Conservation (phyloP, 768 basidiomycete genomes). For the Lactifluus echinatus region DNA sequence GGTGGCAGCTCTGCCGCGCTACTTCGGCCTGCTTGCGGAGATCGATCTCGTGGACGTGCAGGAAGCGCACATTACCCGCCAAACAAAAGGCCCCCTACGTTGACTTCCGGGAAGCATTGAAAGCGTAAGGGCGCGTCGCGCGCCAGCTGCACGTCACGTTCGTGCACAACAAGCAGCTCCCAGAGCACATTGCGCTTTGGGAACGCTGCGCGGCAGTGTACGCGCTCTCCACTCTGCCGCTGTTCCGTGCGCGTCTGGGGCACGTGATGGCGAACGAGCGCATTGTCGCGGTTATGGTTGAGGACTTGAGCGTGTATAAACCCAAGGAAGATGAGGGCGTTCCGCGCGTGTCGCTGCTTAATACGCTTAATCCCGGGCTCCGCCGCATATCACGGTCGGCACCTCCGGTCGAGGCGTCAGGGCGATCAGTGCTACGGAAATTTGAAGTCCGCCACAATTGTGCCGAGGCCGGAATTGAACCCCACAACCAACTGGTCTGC, state of each 20-base stretch:
- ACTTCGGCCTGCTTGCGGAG: too few species aligned
- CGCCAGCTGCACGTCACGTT: constrained; percentile 77
- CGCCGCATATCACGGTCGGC: constrained; percentile 79
- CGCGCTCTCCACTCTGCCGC: constrained; percentile 37
- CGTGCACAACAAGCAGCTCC: too few species aligned
- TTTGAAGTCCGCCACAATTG: too few species aligned
- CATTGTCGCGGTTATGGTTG: constrained; percentile 75
- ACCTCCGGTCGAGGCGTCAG: constrained; percentile 72
- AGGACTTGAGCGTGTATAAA: constrained; percentile 38
- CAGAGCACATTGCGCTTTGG: constrained; percentile 48
- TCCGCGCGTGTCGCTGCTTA: constrained; percentile 41
- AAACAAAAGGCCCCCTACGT: constrained; percentile 25
- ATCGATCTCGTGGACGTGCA: constrained; percentile 49
- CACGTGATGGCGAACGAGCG: constrained; percentile 66
- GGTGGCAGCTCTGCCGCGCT: constrained; percentile 39
- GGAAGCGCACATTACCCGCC: constrained; percentile 32
- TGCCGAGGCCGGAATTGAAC: too few species aligned
- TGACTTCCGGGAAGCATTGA: constrained; percentile 43
- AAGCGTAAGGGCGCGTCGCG: constrained; percentile 39
- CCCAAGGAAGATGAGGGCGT: constrained; percentile 28
- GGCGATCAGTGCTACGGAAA: too few species aligned
- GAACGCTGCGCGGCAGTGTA: constrained; percentile 43
- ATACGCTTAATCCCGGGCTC: constrained; percentile 39
- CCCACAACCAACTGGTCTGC: too few species aligned
- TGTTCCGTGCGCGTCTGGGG: constrained; percentile 54